Evolutionary conservation across 305 asterid genomes (phyloP), one percentile per base, ranked within the genome.

Genomic region (Solanum hybrid): DNA sequence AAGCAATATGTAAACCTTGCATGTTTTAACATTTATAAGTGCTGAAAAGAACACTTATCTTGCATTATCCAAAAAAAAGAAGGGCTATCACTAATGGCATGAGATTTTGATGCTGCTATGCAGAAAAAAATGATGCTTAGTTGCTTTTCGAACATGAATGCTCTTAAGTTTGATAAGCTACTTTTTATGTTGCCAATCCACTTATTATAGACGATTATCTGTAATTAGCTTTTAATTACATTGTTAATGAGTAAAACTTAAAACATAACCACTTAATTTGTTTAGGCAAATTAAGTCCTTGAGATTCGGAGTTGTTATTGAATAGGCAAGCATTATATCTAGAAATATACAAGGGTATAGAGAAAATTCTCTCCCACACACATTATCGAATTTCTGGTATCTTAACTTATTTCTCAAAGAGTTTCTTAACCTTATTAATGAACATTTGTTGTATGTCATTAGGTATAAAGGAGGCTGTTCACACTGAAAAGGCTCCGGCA

Each of bases 401-500:
- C 15, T n/a, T 36, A 10, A 29, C 80, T 15, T 32, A 42, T 88
- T 10, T 76, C 27, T 84, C 22, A 1, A 13, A 37, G 22, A 56
- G 9, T 77, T 88, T 15, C n/a, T 76, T 8, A 15, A 11, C 77
- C 71, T 78, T 14, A 11, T 12, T 82, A 82, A 42, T 27, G 38
- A 82, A 15, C 3, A 45, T 82, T 11, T 82, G 15, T 11, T 82
- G 15, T 24, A 35, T 78, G 69, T 3, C 35, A 9, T 5, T 91
- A 95, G 97, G 93, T 90, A 3, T 88, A 26, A 94, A 94, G 92
- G 97, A 95, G 92, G 95, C 94, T 24, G 92, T 95, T 86, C 91
- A 90, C 81, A 95, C 97, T 15, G 97, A 94, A 19, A 95, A 94
- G 88, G 98, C 98, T 84, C 98, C 98, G 0, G 96, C 96, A 11